Evolutionary conservation across 352 stramenopile genomes (phyloP).

Genomic region (Aphanomyces astaci): DNA sequence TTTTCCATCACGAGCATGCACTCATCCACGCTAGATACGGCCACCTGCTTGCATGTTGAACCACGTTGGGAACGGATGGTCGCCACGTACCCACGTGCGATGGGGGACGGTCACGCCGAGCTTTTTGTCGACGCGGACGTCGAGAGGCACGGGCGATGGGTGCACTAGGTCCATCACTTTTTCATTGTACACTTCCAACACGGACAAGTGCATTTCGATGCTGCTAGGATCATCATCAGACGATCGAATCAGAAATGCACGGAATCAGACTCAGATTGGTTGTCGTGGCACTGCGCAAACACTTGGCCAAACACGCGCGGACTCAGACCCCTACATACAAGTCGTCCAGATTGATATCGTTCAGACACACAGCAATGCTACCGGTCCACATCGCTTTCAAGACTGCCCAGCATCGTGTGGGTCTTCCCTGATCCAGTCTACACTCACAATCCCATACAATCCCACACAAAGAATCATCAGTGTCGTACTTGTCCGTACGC

Average conservation of each 20-base stretch:
- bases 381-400: neutral
- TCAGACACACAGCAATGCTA: neutral
- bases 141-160: neutral
- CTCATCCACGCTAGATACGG: conserved; percentile 1
- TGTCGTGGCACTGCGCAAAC: neutral
- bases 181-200: conserved; percentile 86
- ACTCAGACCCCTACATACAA: conserved; percentile 1
- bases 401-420: conserved; percentile 31
- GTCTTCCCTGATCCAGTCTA: conserved; percentile 40
- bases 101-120: conserved; percentile 16
- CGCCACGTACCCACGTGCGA: conserved; percentile 6
- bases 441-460: neutral
- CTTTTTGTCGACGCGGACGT: conserved; percentile 18
- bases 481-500: conserved; percentile 87
- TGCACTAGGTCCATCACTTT: conserved; percentile 70
- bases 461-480: neutral
- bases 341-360: neutral
- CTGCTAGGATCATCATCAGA: neutral
- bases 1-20: conserved; percentile 17
- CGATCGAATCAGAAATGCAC: neutral
- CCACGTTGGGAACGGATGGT: neutral
- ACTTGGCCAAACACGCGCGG: conserved; percentile 17
- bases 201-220: neutral
- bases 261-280: neutral
- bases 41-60: neutral